A percentile compares a stretch with the other conserved stretches of the same genome.
Evolutionary conservation across 1,139 yeast species (phyloP).

Genomic region (Blastobotrys elegans): DNA sequence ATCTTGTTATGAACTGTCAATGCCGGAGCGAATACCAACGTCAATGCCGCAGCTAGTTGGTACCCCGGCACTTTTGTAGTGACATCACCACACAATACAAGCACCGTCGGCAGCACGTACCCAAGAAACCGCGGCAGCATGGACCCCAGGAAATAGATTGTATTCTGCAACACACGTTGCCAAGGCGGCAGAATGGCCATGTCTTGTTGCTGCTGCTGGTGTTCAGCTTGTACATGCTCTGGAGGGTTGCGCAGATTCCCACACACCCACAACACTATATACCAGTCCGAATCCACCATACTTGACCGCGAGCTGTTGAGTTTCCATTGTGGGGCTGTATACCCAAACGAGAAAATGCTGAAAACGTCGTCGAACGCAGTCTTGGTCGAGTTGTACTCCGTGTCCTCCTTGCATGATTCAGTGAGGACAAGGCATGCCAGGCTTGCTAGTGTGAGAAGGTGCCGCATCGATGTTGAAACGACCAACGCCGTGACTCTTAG

Average conservation of each 20-base stretch:
- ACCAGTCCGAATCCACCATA: not conserved
- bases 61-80: not conserved
- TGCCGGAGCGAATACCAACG: not conserved
- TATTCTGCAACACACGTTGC: not conserved
- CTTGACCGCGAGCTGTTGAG: not conserved
- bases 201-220: not conserved
- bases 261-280: not conserved
- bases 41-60: not conserved
- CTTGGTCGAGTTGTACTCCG: not conserved
- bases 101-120: not conserved
- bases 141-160: not conserved
- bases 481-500: not conserved
- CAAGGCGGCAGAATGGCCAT: too few species aligned
- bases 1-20: not conserved
- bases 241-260: not conserved
- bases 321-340: not conserved
- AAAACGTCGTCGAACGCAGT: not conserved
- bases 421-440: not conserved
- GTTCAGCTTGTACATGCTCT: not conserved
- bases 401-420: not conserved
- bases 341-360: not conserved
- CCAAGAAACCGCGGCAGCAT: too few species aligned
- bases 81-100: not conserved
- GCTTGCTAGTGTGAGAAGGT: not conserved
- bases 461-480: not conserved